Conservation (phyloP, 495 filamentous ascomycete species). For the Cercophora scortea region DNA sequence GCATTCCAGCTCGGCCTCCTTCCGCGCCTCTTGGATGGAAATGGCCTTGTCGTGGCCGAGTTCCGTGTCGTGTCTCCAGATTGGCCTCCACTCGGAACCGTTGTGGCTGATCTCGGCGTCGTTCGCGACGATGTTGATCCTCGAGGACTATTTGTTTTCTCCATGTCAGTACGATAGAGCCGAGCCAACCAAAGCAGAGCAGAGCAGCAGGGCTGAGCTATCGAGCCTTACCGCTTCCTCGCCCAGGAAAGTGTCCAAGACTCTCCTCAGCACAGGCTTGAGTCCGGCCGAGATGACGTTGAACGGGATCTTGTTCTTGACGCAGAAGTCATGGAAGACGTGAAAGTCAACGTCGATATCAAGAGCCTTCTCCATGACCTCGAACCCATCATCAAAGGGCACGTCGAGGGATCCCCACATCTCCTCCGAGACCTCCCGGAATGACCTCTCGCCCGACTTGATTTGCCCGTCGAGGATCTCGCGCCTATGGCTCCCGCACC, state of each 20-base stretch:
- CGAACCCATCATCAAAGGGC: constrained; percentile 68
- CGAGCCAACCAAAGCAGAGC: no score
- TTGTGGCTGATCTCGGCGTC: constrained; percentile 54
- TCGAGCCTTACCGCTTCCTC: constrained; percentile 32
- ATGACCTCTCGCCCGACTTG: constrained; percentile 57
- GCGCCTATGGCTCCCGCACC: constrained; percentile 52
- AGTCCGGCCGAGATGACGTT: constrained; percentile 68
- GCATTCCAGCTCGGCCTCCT: constrained; percentile 41
- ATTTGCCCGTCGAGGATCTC: constrained; percentile 59
- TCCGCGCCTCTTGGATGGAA: constrained; percentile 54
- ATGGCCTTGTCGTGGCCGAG: constrained; percentile 66
- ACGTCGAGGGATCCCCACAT: constrained; percentile 67
- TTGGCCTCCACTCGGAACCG: constrained; percentile 57
- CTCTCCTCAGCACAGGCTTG: constrained; percentile 55
- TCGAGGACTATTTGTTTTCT: constrained; percentile 8
- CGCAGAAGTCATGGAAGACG: constrained; percentile 59
- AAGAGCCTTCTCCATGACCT: constrained; percentile 55
- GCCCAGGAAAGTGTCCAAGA: constrained; percentile 59
- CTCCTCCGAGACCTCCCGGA: constrained; percentile 68
- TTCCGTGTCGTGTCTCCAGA: constrained; percentile 62
- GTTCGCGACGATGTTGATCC: constrained; percentile 67
- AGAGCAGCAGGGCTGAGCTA: background rate
- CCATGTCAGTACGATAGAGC: background rate
- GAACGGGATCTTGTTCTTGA: constrained; percentile 58
- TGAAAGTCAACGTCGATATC: constrained; percentile 61